A percentile compares a stretch with the other conserved stretches of the same genome.
These are phyloP conservation scores for Rusavskia elegans DNA, from an alignment of 495 filamentous ascomycete species.

Conservation along the genomic window DNA sequence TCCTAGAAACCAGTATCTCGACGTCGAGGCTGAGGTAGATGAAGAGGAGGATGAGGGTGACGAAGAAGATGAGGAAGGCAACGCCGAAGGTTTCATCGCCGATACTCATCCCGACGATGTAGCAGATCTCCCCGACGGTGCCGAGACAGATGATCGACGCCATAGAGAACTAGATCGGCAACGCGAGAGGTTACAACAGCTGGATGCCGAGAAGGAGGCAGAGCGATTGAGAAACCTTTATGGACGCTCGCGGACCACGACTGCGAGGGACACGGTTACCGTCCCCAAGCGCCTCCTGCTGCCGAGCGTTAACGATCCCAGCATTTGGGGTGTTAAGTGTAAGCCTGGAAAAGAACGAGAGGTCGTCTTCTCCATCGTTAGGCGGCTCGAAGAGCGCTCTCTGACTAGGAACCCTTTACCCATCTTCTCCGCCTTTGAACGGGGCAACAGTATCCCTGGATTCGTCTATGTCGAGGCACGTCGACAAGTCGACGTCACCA, in stretches of 20 bases:
- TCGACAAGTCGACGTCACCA: slow-evolving; percentile 68
- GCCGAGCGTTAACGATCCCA: slow-evolving; percentile 86
- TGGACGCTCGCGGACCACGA: slow-evolving; percentile 41
- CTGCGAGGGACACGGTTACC: slow-evolving; percentile 42
- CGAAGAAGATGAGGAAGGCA: slow-evolving; percentile 74
- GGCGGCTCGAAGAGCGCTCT: slow-evolving; percentile 63
- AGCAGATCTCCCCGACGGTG: slow-evolving; percentile 60
- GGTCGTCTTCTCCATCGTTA: slow-evolving; percentile 69
- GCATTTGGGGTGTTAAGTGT: slow-evolving; percentile 87
- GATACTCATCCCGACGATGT: slow-evolving; percentile 84
- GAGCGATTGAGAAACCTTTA: slow-evolving; percentile 74
- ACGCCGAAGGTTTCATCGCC: slow-evolving; percentile 64
- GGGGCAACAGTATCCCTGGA: slow-evolving; percentile 73
- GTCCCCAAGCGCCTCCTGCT: slow-evolving; percentile 80
- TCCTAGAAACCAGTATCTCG: slow-evolving; percentile 67
- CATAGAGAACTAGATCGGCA: slow-evolving; percentile 90
- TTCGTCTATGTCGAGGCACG: slow-evolving; percentile 91
- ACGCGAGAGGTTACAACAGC: slow-evolving; percentile 64
- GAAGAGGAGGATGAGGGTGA: slow-evolving; percentile 78
- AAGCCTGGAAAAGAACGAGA: slow-evolving; percentile 92
- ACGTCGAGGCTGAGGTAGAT: slow-evolving; percentile 93
- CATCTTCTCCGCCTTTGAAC: slow-evolving; percentile 81
- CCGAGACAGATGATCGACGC: slow-evolving; percentile 73
- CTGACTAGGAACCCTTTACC: slow-evolving; percentile 59
- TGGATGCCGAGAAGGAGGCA: slow-evolving; percentile 90